Evolutionary conservation across 805 yeast genomes (phyloP).

Genomic region (Candida methanosorbosa): DNA sequence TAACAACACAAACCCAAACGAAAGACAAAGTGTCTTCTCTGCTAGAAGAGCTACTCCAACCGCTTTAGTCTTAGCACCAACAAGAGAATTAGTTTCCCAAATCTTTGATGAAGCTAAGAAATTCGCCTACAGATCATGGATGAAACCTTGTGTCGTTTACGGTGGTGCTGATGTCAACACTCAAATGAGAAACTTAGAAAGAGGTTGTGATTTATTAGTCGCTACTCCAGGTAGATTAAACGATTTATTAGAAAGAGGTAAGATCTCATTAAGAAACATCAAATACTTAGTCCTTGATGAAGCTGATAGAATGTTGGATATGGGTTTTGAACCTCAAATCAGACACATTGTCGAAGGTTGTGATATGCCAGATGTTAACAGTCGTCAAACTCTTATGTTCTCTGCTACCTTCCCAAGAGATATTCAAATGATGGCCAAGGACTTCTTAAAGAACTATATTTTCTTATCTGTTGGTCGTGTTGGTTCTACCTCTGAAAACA

Average conservation of each 20-base stretch:
- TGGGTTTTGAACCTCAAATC: conserved; percentile 99
- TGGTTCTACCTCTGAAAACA: conserved; percentile 98
- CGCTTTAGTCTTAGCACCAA: conserved; percentile 93
- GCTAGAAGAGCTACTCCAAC: conserved; percentile 88
- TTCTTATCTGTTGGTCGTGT: conserved; percentile 98
- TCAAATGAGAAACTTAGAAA: conserved; percentile 81
- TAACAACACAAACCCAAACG: conserved; percentile 36
- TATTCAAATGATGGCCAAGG: conserved; percentile 94
- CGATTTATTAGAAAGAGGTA: conserved; percentile 92
- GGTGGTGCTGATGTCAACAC: conserved; percentile 95
- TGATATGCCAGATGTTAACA: conserved; percentile 89
- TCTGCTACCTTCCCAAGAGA: conserved; percentile 99
- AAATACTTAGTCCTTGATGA: conserved; percentile 94
- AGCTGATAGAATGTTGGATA: conserved; percentile 99
- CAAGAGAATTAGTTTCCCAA: conserved; percentile 98
- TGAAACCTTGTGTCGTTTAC: conserved; percentile 88
- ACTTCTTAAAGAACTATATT: conserved; percentile 91
- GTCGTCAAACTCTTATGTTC: conserved; percentile 97
- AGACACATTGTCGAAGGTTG: conserved; percentile 96
- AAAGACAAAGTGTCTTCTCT: conserved; percentile 30
- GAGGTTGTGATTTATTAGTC: conserved; percentile 92
- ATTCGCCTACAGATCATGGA: conserved; percentile 98
- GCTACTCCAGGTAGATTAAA: conserved; percentile 99
- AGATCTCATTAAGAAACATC: conserved; percentile 80
- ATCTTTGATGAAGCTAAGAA: conserved; percentile 93